Conservation (phyloP, 1,284 basidiomycete genomes). For the Kwoniella shivajii region DNA sequence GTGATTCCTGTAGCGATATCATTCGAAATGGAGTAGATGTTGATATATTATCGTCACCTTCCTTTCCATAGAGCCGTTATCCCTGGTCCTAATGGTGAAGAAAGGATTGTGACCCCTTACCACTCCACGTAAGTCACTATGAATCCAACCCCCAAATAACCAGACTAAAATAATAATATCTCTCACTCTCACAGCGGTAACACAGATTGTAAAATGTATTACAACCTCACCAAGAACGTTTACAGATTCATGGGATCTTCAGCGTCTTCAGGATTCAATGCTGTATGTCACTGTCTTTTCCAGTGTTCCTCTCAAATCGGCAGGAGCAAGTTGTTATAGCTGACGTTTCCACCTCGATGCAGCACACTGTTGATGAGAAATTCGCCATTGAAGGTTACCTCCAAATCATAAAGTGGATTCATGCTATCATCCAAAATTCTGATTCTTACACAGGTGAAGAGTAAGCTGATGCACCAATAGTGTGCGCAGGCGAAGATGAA, state of each 20-base stretch:
- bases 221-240: conserved; percentile 50
- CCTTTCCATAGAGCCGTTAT: conserved; percentile 28
- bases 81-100: conserved; percentile 38
- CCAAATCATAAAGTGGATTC: conserved; percentile 47
- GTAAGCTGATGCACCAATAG: too few species aligned
- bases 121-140: conserved; percentile 32
- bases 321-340: background rate
- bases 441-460: conserved; percentile 47
- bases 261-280: conserved; percentile 10
- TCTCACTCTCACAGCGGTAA: conserved; percentile 23
- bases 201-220: conserved; percentile 52
- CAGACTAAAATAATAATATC: background rate
- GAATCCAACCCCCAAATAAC: background rate
- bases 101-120: conserved; percentile 46
- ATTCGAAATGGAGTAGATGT: too few species aligned
- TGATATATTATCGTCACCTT: too few species aligned
- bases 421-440: conserved; percentile 51
- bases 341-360: background rate
- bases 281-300: conserved; percentile 23
- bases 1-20: too few species aligned
- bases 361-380: conserved; percentile 53
- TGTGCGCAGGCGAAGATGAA: background rate
- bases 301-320: background rate
- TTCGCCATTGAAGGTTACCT: conserved; percentile 39
- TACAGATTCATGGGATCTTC: conserved; percentile 47